These are phyloP conservation scores for Vachellia collinsii DNA, from an alignment of 306 rosid species.

Conservation along the genomic window DNA sequence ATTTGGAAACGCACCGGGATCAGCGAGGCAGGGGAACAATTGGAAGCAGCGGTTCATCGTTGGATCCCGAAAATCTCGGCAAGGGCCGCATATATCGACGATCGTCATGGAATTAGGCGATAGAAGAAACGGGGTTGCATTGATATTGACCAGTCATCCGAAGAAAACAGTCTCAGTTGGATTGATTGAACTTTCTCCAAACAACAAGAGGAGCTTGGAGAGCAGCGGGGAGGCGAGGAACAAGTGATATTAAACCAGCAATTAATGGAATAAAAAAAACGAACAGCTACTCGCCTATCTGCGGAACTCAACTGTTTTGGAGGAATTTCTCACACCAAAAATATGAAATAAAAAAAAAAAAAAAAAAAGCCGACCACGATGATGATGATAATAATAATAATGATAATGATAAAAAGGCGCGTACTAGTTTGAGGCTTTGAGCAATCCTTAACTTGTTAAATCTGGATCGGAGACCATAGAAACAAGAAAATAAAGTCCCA, in stretches of 20 bases:
- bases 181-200: constrained; percentile 11
- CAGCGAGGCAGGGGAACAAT: constrained; percentile 68
- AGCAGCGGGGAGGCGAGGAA: not conserved
- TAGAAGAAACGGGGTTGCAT: constrained; percentile 25
- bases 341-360: not conserved
- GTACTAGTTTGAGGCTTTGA: constrained; percentile 21
- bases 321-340: not conserved
- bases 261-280: not conserved
- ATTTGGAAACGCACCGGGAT: constrained; percentile 64
- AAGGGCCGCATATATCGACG: constrained; percentile 45
- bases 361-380: too few species aligned
- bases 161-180: constrained; percentile 16
- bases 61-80: constrained; percentile 46
- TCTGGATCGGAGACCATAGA: not conserved
- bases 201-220: not conserved
- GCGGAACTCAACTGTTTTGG: not conserved
- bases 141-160: constrained; percentile 28
- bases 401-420: constrained; percentile 12
- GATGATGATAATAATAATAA: too few species aligned
- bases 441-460: not conserved
- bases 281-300: not conserved
- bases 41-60: constrained; percentile 61
- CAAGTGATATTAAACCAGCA: not conserved
- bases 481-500: not conserved
- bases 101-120: constrained; percentile 51